Percentiles rank a stretch among this genome's conserved stretches.
Evolutionary conservation across 352 stramenopile genomes (phyloP).

Genomic region (Globisporangium emineosum): DNA sequence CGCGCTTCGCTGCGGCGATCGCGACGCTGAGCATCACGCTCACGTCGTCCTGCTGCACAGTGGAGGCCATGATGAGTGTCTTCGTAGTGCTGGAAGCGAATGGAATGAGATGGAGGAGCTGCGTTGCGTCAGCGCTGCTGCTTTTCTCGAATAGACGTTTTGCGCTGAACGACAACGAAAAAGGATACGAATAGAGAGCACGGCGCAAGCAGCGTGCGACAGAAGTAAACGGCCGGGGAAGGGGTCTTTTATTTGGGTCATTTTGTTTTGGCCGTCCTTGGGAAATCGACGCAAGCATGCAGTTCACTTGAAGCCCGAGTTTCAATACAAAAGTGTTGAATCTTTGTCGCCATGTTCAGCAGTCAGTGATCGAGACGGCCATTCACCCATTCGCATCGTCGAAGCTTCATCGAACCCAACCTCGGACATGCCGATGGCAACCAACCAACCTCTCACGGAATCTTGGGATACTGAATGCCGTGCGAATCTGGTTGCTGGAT

Average conservation of each 20-base stretch:
- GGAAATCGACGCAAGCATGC: no score
- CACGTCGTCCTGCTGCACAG: conserved; percentile 23
- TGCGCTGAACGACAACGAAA: conserved; percentile 6
- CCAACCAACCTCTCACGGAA: no score
- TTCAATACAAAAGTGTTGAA: no score
- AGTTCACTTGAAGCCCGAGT: no score
- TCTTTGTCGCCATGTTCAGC: no score
- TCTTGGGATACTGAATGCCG: no score
- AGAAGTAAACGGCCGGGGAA: neutral
- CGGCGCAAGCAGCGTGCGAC: neutral
- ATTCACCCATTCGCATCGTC: no score
- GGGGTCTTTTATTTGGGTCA: neutral
- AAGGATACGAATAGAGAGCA: neutral
- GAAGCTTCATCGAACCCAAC: no score
- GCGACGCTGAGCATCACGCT: conserved; percentile 53
- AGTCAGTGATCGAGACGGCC: no score
- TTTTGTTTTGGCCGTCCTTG: no score
- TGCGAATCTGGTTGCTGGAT: no score
- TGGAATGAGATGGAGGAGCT: neutral
- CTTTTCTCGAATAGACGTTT: conserved; percentile 11
- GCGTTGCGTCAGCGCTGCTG: neutral
- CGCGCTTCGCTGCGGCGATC: conserved; percentile 50
- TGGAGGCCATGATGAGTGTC: neutral
- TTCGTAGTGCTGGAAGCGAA: neutral
- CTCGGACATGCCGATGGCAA: no score